Conservation (phyloP, 2,329 filamentous ascomycete genomes). For the Monosporascus sp. region DNA sequence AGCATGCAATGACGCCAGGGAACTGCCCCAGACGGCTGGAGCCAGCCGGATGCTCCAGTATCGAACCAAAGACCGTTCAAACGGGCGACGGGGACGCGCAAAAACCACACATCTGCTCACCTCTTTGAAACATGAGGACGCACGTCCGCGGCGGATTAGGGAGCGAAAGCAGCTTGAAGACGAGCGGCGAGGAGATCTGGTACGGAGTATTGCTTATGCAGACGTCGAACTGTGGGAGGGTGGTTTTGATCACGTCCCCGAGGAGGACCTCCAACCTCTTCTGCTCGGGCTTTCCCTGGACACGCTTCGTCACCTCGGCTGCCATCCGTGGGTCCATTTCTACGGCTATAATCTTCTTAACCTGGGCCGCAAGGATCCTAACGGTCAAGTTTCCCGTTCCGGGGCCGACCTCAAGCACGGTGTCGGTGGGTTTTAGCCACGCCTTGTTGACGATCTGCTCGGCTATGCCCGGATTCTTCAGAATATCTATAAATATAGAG, state of each 20-base stretch:
- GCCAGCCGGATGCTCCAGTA: too few species aligned
- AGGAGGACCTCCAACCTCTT: conserved; percentile 83
- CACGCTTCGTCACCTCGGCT: conserved; percentile 88
- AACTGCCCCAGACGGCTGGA: too few species aligned
- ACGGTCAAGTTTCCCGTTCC: conserved; percentile 82
- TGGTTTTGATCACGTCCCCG: conserved; percentile 89
- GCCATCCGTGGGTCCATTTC: conserved; percentile 97
- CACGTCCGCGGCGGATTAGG: conserved; percentile 76
- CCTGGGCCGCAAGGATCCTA: conserved; percentile 73
- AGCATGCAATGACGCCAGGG: too few species aligned
- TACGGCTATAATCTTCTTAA: conserved; percentile 75
- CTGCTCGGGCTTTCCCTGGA: conserved; percentile 81
- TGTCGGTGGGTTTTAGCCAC: conserved; percentile 81
- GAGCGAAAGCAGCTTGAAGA: conserved; percentile 82
- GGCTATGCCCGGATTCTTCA: conserved; percentile 85
- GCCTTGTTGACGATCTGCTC: conserved; percentile 69
- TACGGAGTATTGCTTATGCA: conserved; percentile 77
- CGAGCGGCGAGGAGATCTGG: conserved; percentile 80
- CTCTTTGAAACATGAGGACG: conserved; percentile 90
- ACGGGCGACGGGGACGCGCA: too few species aligned
- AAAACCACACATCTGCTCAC: neutral
- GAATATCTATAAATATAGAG: conserved; percentile 58
- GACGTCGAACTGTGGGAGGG: conserved; percentile 65
- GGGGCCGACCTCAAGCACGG: conserved; percentile 82
- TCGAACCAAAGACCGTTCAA: too few species aligned